A percentile compares a stretch with the other conserved stretches of the same genome.
Evolutionary conservation across 139 green algal species (phyloP).

Genomic region (Chlamydomonas incerta): DNA sequence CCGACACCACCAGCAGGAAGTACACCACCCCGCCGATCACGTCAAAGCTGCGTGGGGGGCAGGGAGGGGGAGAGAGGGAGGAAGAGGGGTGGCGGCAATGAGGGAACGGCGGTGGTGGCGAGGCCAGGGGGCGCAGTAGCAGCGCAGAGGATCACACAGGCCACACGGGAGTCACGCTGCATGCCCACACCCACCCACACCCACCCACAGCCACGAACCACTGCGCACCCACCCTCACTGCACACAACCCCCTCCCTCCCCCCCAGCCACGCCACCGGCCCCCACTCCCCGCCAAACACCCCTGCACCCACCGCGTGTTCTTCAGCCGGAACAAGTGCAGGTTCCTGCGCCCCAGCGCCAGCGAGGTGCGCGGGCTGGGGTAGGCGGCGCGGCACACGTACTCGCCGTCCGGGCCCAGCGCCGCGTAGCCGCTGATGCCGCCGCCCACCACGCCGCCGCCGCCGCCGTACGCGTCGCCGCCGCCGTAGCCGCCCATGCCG

Average conservation of each 20-base stretch:
- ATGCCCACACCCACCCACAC: too few relatives aligned
- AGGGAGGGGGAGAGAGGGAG: too few relatives aligned
- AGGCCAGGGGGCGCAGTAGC: too few relatives aligned
- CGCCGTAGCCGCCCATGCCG: neutral
- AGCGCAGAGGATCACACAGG: too few relatives aligned
- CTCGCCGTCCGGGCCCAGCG: constrained; percentile 56
- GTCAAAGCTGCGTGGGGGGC: constrained; percentile 77
- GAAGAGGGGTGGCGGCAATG: too few relatives aligned
- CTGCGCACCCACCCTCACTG: too few relatives aligned
- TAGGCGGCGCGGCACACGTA: constrained; percentile 77
- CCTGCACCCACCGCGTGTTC: constrained; percentile 42
- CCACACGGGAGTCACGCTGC: too few relatives aligned
- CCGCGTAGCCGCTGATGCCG: neutral
- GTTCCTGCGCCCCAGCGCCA: constrained; percentile 77
- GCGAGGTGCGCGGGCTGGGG: constrained; percentile 62
- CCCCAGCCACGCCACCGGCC: too few relatives aligned
- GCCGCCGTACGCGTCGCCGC: neutral
- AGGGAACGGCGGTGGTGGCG: too few relatives aligned
- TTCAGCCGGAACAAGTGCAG: constrained; percentile 77
- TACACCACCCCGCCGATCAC: constrained; percentile 88
- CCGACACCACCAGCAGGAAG: constrained; percentile 87
- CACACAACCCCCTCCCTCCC: too few relatives aligned
- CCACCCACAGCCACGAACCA: too few relatives aligned
- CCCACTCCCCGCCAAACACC: too few relatives aligned
- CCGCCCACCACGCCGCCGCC: neutral